Conservation (phyloP, 2,329 filamentous ascomycete species). For the Aspergillus flavus region DNA sequence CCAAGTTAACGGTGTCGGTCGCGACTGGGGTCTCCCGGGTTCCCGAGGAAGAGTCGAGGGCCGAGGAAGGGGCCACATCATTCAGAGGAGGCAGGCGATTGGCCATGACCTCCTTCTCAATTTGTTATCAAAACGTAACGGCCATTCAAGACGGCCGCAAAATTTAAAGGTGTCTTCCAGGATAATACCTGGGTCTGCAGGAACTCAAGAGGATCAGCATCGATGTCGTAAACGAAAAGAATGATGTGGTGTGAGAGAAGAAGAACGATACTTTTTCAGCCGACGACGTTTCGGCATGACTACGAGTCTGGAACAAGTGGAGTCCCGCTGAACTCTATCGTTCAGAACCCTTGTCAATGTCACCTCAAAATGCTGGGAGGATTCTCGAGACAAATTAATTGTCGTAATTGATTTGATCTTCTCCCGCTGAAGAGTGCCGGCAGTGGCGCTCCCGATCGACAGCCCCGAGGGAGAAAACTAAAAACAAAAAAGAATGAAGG, state of each 20-base stretch:
- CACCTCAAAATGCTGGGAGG: background rate
- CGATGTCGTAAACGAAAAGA: background rate
- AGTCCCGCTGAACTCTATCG: conserved; percentile 14
- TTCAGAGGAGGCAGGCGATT: conserved; percentile 31
- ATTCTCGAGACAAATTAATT: background rate
- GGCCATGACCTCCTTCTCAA: conserved; percentile 38
- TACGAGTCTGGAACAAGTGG: conserved; percentile 13
- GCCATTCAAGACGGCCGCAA: conserved; percentile 30
- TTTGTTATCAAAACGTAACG: conserved; percentile 23
- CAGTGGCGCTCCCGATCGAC: background rate
- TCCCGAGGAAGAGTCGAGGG: conserved; percentile 20
- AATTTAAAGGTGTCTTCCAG: conserved; percentile 2
- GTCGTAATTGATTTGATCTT: background rate
- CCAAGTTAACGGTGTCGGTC: conserved; percentile 11
- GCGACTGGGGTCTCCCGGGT: conserved; percentile 10
- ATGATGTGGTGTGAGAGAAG: conserved; percentile 5
- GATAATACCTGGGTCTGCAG: background rate
- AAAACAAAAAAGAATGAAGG: background rate
- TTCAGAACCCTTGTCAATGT: background rate
- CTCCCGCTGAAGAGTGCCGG: background rate
- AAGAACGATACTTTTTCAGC: conserved; percentile 1
- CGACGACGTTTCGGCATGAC: conserved; percentile 4
- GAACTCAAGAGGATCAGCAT: background rate
- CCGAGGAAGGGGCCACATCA: conserved; percentile 30
- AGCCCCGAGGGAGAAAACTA: background rate